phyloP scores from a whole-genome alignment of 371 early-diverging fungal species.

The Apophysomyces ossiformis region DNA sequence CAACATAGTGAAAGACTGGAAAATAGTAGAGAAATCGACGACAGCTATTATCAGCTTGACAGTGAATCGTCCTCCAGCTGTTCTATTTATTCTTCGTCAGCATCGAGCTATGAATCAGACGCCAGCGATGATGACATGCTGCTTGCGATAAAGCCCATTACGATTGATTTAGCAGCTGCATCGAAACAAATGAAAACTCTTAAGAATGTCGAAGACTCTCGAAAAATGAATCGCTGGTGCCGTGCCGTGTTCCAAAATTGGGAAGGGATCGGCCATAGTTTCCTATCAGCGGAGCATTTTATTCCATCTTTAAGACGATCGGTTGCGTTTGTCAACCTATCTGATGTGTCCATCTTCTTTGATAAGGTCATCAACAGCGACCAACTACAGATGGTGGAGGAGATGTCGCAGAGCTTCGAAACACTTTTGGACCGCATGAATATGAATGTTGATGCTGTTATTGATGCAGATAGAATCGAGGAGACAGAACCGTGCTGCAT shows the following conservation, averaged over 20 bases:
- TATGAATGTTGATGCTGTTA: slow-evolving; percentile 33
- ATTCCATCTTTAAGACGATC: slow-evolving; percentile 10
- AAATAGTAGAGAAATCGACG: slow-evolving; percentile 10
- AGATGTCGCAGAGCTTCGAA: slow-evolving; percentile 45
- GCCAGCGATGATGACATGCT: slow-evolving; percentile 30
- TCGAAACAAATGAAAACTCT: slow-evolving; percentile 25
- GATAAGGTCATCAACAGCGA: slow-evolving; percentile 16
- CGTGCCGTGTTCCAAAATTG: slow-evolving; percentile 49
- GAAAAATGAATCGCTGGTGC: slow-evolving; percentile 33
- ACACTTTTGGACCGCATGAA: slow-evolving; percentile 45
- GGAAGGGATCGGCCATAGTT: slow-evolving; percentile 53
- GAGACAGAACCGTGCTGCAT: slow-evolving; percentile 22
- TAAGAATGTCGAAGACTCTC: background rate
- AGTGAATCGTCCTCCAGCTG: slow-evolving; percentile 15
- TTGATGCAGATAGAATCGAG: slow-evolving; percentile 17
- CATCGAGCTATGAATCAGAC: slow-evolving; percentile 19
- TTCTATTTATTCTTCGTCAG: background rate
- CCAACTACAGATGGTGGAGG: slow-evolving; percentile 20
- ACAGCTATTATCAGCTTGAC: slow-evolving; percentile 35
- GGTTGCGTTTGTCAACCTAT: slow-evolving; percentile 8
- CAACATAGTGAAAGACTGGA: background rate
- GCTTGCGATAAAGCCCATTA: slow-evolving; percentile 33
- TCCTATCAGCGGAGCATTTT: slow-evolving; percentile 12
- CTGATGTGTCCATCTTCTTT: slow-evolving; percentile 12
- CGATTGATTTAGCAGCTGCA: slow-evolving; percentile 26